A percentile compares a stretch with the other conserved stretches of the same genome.
Evolutionary conservation across 2,329 filamentous ascomycete species (phyloP).

Genomic region (Neofusicoccum cordaticola): DNA sequence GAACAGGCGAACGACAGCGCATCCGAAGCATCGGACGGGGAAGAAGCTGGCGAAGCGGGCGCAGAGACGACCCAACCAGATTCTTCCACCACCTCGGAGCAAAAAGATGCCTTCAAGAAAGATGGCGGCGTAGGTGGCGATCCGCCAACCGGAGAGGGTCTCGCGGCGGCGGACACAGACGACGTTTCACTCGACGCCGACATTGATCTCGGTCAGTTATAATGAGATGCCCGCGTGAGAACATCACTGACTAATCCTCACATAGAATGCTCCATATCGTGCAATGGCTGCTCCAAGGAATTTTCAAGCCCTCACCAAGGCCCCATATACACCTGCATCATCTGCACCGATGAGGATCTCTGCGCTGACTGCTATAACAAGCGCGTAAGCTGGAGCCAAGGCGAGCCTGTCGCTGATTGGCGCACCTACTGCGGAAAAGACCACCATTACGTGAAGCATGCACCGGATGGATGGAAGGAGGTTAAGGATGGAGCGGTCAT

Average conservation of each 20-base stretch:
- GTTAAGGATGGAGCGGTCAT: conserved; percentile 21
- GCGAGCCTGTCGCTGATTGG: background rate
- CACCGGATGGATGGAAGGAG: conserved; percentile 21
- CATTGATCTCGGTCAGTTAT: background rate
- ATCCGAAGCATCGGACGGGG: background rate
- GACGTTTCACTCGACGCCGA: background rate
- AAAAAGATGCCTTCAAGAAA: background rate
- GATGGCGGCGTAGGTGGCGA: background rate
- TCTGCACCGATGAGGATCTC: conserved; percentile 21
- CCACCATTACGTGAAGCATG: conserved; percentile 22
- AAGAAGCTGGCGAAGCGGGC: background rate
- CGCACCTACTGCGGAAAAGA: conserved; percentile 18
- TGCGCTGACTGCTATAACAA: conserved; percentile 20
- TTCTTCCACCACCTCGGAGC: background rate
- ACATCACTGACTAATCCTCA: background rate
- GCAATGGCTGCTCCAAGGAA: background rate
- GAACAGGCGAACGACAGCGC: background rate
- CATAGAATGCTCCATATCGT: background rate
- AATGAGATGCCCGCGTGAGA: background rate
- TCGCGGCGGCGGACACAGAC: too few species aligned
- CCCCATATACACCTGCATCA: conserved; percentile 21
- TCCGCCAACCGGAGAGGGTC: background rate
- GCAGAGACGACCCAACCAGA: background rate
- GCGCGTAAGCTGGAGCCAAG: conserved; percentile 15
- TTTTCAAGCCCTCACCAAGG: background rate